A percentile compares a stretch with the other conserved stretches of the same genome.
Conservation (phyloP, 192 early-diverging fungal species). For the Podochytrium sp. region DNA sequence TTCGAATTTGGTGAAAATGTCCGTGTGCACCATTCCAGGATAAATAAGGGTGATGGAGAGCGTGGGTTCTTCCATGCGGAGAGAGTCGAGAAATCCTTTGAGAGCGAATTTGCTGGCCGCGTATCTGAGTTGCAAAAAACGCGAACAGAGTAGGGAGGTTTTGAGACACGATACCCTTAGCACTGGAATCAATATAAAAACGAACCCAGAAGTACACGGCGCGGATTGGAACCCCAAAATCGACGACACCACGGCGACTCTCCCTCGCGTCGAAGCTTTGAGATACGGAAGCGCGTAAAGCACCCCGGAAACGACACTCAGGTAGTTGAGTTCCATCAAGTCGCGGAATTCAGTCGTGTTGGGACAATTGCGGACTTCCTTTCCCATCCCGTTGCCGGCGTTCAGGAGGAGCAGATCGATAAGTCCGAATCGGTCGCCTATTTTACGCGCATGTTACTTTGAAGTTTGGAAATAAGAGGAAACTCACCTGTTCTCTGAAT, state of each 20-base stretch:
- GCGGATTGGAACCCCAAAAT: neutral
- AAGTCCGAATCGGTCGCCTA: neutral
- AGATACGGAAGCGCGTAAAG: neutral
- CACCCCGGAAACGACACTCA: neutral
- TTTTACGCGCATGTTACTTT: neutral
- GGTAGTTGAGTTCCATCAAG: neutral
- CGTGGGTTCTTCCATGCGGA: neutral
- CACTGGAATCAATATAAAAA: too few species aligned
- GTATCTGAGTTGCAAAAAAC: too few species aligned
- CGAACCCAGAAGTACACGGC: neutral
- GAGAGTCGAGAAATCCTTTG: neutral
- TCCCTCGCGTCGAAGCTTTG: constrained; percentile 1
- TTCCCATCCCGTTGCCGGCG: neutral
- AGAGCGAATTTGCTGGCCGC: neutral
- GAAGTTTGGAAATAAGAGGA: neutral
- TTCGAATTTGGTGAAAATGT: neutral
- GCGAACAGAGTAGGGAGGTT: too few species aligned
- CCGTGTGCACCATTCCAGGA: neutral
- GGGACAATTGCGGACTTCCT: neutral
- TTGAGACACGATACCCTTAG: too few species aligned
- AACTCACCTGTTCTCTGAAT: neutral
- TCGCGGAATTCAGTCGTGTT: neutral
- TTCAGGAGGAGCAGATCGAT: neutral
- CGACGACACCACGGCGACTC: neutral
- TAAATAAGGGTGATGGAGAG: neutral